Base-by-base conservation (phyloP, 352 stramenopile genomes). In the Globisporangium uncinulatum region DNA sequence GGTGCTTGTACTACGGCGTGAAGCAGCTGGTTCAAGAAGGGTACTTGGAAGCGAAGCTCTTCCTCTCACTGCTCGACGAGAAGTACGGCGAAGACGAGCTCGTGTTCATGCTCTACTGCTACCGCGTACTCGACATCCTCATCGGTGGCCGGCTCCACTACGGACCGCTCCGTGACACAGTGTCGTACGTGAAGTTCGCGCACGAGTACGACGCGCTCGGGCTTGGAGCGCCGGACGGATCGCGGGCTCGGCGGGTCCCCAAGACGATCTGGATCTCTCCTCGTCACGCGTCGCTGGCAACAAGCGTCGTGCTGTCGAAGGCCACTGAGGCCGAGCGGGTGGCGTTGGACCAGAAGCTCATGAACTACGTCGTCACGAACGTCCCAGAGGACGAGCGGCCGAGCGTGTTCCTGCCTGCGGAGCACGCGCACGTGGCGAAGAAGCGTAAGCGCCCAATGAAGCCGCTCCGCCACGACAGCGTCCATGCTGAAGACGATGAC, bases 1-100 rank as follows among this genome's bases (percentile, higher is more conserved):
- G 93, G 93, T 94, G 86, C 34, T 55, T 98, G 21, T 98, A 98
- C 63, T 98, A 97, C 53, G 92, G 92, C 0, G 83, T 95, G 32
- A 96, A 96, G 54, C 63, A 72, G 0, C 61, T 93, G 2, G 75
- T 98, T 0, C 73, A 87, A 14, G 76, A 93, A 56, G 89, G 94
- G 10, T 92, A 87, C 32, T 51, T 94, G 31, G 93, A 98, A 43
- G 89, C 90, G 0, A 93, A 92, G 50, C 62, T 98, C 0, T 98
- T 98, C 48, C 73, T 96, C 19, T 93, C 84, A 3, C 71, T 98
- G 15, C 71, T 98, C 0, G 92, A 97, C 49, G 91, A 98, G 56
- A 96, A 91, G 39, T 89, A 96, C 51, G 91, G 90, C 37, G 90
- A 97, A 68, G 93, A 98, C 59, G 85, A 93, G 52, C 71, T 95